Percentiles rank a stretch among this genome's conserved stretches.
Evolutionary conservation across 1,284 basidiomycete species (phyloP).

Genomic region (Trichosporon sp.): DNA sequence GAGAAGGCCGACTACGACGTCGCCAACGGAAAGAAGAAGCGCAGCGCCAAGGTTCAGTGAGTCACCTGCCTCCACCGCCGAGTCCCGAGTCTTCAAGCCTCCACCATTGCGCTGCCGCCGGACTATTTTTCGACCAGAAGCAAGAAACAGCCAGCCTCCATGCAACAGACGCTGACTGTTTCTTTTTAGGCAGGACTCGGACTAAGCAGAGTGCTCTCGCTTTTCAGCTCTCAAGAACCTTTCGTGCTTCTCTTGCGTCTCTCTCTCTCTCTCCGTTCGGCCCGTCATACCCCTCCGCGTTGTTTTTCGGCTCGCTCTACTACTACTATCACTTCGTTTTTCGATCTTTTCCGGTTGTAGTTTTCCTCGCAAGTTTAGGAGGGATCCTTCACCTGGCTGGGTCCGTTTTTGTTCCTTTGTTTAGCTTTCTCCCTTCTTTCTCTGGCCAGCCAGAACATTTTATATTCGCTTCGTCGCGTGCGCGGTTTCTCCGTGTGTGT

Average conservation of each 20-base stretch:
- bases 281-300: neutral
- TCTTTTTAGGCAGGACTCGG: neutral
- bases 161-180: neutral
- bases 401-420: neutral
- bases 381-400: slow-evolving; percentile 2
- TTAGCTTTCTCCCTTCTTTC: neutral
- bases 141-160: no score
- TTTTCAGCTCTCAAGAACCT: slow-evolving; percentile 5
- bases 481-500: neutral
- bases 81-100: no score
- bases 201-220: neutral
- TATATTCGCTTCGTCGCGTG: neutral
- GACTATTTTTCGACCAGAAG: no score
- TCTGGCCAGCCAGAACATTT: slow-evolving; percentile 3
- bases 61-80: neutral
- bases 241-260: slow-evolving; percentile 1
- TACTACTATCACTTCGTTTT: slow-evolving; percentile 3
- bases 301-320: neutral
- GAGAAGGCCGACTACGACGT: slow-evolving; percentile 52
- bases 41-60: slow-evolving; percentile 18
- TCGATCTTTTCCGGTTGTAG: slow-evolving; percentile 5
- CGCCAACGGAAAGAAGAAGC: slow-evolving; percentile 50
- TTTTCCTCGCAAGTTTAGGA: neutral
- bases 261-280: neutral
- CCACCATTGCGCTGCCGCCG: no score